phyloP scores from a whole-genome alignment of 2,329 filamentous ascomycete genomes.

The Pseudocercospora crystallina region DNA sequence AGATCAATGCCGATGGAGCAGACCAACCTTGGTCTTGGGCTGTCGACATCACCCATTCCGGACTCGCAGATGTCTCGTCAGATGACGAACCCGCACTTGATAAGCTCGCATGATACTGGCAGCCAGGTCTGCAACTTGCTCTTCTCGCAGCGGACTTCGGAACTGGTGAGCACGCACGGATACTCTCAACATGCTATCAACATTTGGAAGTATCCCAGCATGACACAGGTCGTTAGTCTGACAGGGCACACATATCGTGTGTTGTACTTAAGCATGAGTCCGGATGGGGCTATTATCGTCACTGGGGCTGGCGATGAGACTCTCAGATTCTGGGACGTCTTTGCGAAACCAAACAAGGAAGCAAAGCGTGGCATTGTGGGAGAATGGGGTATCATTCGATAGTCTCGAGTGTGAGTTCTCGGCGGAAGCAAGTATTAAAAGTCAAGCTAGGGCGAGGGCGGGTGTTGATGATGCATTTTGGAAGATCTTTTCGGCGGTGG shows the following conservation, averaged over 20 bases:
- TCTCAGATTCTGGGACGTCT: conserved; percentile 93
- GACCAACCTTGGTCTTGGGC: conserved; percentile 26
- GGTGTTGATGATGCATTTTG: no score
- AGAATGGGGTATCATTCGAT: conserved; percentile 73
- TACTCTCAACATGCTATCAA: conserved; percentile 99
- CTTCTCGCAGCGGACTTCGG: conserved; percentile 96
- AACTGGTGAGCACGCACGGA: conserved; percentile 94
- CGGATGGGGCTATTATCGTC: conserved; percentile 88
- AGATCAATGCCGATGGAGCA: conserved; percentile 27
- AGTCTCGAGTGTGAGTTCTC: not conserved
- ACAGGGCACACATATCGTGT: conserved; percentile 97
- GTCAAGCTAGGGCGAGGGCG: no score
- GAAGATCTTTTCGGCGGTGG: conserved; percentile 1
- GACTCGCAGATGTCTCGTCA: conserved; percentile 36
- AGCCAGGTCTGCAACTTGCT: conserved; percentile 98
- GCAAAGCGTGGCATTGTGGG: conserved; percentile 59
- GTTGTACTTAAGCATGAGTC: conserved; percentile 94
- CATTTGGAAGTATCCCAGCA: conserved; percentile 98
- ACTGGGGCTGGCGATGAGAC: conserved; percentile 97
- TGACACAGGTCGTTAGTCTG: conserved; percentile 93
- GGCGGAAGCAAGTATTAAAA: no score
- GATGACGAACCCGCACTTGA: conserved; percentile 47
- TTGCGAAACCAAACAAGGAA: conserved; percentile 72
- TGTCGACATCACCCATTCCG: conserved; percentile 26
- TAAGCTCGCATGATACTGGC: conserved; percentile 89